A percentile compares a stretch with the other conserved stretches of the same genome.
Conservation (phyloP, 208 protist species). For the Leishmania turanica region DNA sequence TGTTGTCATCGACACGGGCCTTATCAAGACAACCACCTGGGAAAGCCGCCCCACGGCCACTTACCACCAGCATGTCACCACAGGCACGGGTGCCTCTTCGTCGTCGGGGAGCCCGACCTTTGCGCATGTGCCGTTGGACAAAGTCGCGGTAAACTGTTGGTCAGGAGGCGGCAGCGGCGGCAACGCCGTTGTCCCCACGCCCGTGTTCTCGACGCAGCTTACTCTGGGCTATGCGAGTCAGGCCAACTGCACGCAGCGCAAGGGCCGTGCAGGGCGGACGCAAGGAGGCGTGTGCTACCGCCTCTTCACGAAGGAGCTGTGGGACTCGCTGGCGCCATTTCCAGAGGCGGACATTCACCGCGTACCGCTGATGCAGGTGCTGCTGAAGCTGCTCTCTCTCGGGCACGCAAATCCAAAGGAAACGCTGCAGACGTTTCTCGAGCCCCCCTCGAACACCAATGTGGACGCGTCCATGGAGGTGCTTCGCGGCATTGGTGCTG, state of each 20-base stretch:
- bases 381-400: constrained; percentile 84
- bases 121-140: constrained; percentile 6
- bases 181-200: not conserved
- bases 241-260: constrained; percentile 98
- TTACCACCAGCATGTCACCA: not conserved
- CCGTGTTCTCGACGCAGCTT: constrained; percentile 74
- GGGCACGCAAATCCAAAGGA: constrained; percentile 62
- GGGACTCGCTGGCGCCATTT: constrained; percentile 66
- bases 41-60: constrained; percentile 10
- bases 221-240: constrained; percentile 87
- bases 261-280: constrained; percentile 98
- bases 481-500: constrained; percentile 66
- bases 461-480: constrained; percentile 66
- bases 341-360: constrained; percentile 94
- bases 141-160: not conserved
- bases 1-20: constrained; percentile 96
- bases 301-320: constrained; percentile 91
- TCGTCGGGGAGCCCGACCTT: constrained; percentile 2
- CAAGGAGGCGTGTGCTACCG: constrained; percentile 98
- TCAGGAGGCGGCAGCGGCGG: not conserved
- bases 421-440: constrained; percentile 79
- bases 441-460: constrained; percentile 63
- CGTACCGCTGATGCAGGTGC: constrained; percentile 93
- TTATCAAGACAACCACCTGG: constrained; percentile 93
- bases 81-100: not conserved